Conservation (phyloP, 805 yeast genomes). For the Myxozyma vanderwaltii region DNA sequence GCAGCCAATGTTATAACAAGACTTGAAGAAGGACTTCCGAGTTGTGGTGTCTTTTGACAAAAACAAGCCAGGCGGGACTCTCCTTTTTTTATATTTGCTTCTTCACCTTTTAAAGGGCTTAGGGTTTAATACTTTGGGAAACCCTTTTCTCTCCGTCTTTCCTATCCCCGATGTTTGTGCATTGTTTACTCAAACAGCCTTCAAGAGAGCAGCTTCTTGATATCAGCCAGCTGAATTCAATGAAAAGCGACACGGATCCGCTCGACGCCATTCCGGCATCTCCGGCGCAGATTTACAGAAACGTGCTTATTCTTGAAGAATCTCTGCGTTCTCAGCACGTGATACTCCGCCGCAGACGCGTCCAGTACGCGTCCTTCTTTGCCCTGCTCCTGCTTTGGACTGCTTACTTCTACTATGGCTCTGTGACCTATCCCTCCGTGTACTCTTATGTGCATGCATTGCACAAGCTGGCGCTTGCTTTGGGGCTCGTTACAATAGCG, state of each 20-base stretch:
- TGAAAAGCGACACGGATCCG: slow-evolving; percentile 8
- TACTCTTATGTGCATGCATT: slow-evolving; percentile 43
- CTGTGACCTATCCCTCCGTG: slow-evolving; percentile 41
- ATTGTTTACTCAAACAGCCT: no score
- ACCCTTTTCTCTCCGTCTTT: no score
- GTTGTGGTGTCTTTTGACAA: no score
- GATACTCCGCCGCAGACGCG: slow-evolving; percentile 67
- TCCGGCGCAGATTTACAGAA: slow-evolving; percentile 65
- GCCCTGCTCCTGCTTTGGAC: slow-evolving; percentile 38
- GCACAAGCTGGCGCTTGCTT: slow-evolving; percentile 52
- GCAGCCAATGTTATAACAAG: no score
- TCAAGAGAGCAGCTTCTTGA: no score
- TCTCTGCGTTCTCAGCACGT: slow-evolving; percentile 76
- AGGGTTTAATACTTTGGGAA: no score
- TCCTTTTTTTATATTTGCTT: no score
- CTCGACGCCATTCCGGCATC: slow-evolving; percentile 34
- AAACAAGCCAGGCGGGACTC: no score
- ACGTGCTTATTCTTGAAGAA: slow-evolving; percentile 82
- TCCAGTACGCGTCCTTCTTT: slow-evolving; percentile 60
- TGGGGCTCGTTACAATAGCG: slow-evolving; percentile 65
- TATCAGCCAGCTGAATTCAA: not conserved
- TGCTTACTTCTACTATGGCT: slow-evolving; percentile 40
- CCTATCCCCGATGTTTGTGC: no score
- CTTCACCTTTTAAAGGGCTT: no score
- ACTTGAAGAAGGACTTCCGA: no score